Percentiles rank a stretch among this genome's conserved stretches.
Conservation (phyloP, 1,284 basidiomycete genomes). For the Ceratobasidium sp. region DNA sequence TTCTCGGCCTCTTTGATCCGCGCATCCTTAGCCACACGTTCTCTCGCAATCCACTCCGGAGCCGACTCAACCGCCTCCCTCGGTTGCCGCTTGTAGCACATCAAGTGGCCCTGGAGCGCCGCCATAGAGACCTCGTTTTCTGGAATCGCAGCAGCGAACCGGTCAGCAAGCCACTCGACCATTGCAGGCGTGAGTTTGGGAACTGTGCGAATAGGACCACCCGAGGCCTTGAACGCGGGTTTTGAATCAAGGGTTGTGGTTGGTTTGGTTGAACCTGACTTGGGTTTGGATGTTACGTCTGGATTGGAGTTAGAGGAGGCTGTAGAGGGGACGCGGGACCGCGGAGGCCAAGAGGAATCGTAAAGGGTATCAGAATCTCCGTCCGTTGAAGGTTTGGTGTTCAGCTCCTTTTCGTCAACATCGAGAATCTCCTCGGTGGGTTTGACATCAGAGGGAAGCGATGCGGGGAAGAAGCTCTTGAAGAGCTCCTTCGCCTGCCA, state of each 20-base stretch:
- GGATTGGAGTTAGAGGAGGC: constrained; percentile 9
- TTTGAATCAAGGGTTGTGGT: no score
- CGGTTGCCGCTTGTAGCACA: constrained; percentile 77
- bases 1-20: constrained; percentile 48
- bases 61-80: constrained; percentile 67
- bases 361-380: not conserved
- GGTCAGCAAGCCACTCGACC: constrained; percentile 64
- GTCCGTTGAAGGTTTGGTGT: no score
- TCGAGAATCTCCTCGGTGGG: constrained; percentile 48
- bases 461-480: constrained; percentile 70
- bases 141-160: constrained; percentile 73
- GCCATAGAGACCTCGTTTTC: constrained; percentile 81
- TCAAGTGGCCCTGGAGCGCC: constrained; percentile 78
- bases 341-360: constrained; percentile 23
- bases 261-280: no score
- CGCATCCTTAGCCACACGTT: constrained; percentile 54
- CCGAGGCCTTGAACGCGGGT: constrained; percentile 5
- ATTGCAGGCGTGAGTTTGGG: constrained; percentile 58
- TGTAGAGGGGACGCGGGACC: constrained; percentile 12
- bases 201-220: constrained; percentile 52
- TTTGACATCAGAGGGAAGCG: constrained; percentile 38
- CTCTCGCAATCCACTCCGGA: constrained; percentile 64
- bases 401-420: constrained; percentile 47
- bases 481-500: constrained; percentile 76
- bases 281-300: no score